Evolutionary conservation across 805 yeast genomes (phyloP), one percentile per base, ranked within the genome.

Genomic region (Kockiozyma suomiensis): DNA sequence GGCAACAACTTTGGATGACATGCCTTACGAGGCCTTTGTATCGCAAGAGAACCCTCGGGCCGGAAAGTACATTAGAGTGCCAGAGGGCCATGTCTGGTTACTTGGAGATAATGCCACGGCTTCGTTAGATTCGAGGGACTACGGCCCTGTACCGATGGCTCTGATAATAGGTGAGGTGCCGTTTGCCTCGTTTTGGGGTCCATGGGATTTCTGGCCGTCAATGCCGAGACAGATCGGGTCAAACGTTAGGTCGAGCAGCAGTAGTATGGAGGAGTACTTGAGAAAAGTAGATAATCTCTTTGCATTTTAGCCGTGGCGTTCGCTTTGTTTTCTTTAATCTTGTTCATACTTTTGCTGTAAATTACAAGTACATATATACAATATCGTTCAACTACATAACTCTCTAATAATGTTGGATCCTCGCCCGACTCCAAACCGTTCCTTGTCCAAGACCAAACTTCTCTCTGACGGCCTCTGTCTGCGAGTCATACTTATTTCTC

Each of bases 41-140:
- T 17, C 43, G 21, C 32, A 28, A 55, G 79, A 88, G 2, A 56
- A 49, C 48, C 32, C 52, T 13, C 43, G 52, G 10, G n/a, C 61
- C 8, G 59, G 54, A 17, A 81, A 82, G 58, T 90, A 78, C 72
- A 85, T 93, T 7, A 79, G 77, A 57, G 92, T 94, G 0, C 99
- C 99, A 0, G 83, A 85, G 66, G 99, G 99, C 1, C 99, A 94
- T 74, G 88, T 90, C 50, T 94, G 98, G 98, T 86, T 92, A 2
- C 90, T 97, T 0, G 99, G 99, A 1, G 99, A 94, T 70, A 94
- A 94, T 70, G 74, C 93, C 58, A 81, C 90, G 28, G 90, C 86
- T 66, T 89, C 97, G 21, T 76, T 92, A 50, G 99, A 94, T 69
- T 90, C 97, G 3, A 78, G 99, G 66, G 83, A 90, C 0, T 94